Conservation (phyloP, 768 basidiomycete species). For the Rhodosporidiobolus odoratus region DNA sequence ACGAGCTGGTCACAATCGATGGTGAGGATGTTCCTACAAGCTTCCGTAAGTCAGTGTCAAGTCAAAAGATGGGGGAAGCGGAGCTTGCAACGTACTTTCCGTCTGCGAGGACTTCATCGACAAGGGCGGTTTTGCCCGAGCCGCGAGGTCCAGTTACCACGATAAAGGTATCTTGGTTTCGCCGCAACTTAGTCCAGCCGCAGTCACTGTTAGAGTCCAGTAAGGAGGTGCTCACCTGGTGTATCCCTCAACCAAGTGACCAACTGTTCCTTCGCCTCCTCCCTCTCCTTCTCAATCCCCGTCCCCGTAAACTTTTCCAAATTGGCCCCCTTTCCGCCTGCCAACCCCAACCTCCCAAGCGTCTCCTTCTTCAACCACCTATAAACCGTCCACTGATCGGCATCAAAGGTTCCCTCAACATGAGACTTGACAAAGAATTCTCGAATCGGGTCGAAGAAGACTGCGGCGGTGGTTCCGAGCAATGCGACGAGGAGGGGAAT, state of each 20-base stretch:
- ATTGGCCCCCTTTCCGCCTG: background rate
- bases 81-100: slow-evolving; percentile 43
- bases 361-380: slow-evolving; percentile 68
- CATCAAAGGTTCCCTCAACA: slow-evolving; percentile 74
- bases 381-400: slow-evolving; percentile 64
- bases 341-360: slow-evolving; percentile 51
- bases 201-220: background rate
- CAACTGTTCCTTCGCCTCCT: slow-evolving; percentile 65
- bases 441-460: slow-evolving; percentile 91
- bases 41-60: background rate
- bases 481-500: slow-evolving; percentile 77
- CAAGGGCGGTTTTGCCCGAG: slow-evolving; percentile 48
- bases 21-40: slow-evolving; percentile 59
- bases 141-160: slow-evolving; percentile 50
- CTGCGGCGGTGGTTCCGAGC: slow-evolving; percentile 82
- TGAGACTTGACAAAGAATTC: slow-evolving; percentile 75
- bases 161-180: slow-evolving; percentile 47
- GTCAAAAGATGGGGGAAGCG: background rate
- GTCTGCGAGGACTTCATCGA: slow-evolving; percentile 45
- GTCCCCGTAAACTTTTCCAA: slow-evolving; percentile 9
- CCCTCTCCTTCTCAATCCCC: slow-evolving; percentile 69
- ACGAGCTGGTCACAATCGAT: slow-evolving; percentile 77
- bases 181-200: background rate
- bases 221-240: slow-evolving; percentile 57
- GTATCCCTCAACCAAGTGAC: slow-evolving; percentile 68